Percentiles rank a stretch among this genome's conserved stretches.
Evolutionary conservation across 176 grass and related monocot species (phyloP).

Genomic region (Sorghum bicolor): DNA sequence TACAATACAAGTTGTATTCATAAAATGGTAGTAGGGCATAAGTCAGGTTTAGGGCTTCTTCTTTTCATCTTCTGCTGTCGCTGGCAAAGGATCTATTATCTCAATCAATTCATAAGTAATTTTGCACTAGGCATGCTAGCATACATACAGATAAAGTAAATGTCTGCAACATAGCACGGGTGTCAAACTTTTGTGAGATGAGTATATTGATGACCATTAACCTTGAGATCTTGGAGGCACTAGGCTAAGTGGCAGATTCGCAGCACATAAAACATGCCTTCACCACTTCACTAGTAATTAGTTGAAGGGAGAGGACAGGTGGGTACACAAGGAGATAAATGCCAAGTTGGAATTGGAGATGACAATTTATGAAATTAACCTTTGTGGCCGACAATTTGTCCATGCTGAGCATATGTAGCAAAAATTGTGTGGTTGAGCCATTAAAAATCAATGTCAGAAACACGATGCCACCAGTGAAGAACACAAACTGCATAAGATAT

Average conservation of each 20-base stretch:
- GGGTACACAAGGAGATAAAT: background rate
- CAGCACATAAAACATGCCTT: background rate
- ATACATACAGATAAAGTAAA: background rate
- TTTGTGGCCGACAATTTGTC: constrained; percentile 70
- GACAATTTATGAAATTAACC: constrained; percentile 41
- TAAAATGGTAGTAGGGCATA: background rate
- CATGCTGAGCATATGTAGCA: constrained; percentile 66
- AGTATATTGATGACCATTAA: background rate
- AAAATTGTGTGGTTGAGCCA: constrained; percentile 88
- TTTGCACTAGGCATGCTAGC: background rate
- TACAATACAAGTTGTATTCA: background rate
- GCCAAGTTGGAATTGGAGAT: background rate
- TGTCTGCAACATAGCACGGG: background rate
- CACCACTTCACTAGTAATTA: background rate
- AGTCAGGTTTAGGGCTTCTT: background rate
- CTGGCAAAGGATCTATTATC: background rate
- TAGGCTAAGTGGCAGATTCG: background rate
- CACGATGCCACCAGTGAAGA: constrained; percentile 93
- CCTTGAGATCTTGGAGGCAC: background rate
- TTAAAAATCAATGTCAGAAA: constrained; percentile 90
- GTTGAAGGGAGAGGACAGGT: background rate
- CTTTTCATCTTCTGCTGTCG: background rate
- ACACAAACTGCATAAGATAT: constrained; percentile 74
- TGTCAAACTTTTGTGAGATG: background rate
- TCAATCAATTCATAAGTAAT: background rate